Conservation (phyloP, 768 basidiomycete species). For the Lactifluus pinguis region DNA sequence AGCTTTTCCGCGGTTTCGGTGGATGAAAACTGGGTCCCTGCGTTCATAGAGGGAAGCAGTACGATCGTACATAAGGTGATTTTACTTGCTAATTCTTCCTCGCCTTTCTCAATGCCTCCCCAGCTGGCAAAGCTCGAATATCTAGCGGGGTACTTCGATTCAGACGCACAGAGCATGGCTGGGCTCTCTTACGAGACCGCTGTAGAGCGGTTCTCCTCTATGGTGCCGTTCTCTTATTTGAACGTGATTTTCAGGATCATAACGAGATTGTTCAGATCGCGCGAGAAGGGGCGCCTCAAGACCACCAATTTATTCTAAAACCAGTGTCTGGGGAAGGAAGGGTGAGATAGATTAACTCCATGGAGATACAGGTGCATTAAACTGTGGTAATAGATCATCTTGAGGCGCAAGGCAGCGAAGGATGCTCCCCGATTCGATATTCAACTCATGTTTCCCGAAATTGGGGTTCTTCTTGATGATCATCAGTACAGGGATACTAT, state of each 20-base stretch:
- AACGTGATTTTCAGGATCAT: not conserved
- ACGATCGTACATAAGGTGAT: conserved; percentile 83
- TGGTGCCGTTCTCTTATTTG: conserved; percentile 36
- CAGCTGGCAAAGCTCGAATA: conserved; percentile 83
- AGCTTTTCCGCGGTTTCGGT: conserved; percentile 87
- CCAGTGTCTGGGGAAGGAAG: conserved; percentile 94
- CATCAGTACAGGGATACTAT: conserved; percentile 92
- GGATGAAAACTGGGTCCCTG: conserved; percentile 76
- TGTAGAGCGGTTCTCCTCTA: conserved; percentile 60
- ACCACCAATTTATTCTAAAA: conserved; percentile 90
- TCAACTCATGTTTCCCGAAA: conserved; percentile 84
- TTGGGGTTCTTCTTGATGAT: conserved; percentile 84
- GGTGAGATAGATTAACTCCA: conserved; percentile 34
- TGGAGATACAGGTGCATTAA: not conserved
- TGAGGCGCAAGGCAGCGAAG: conserved; percentile 71
- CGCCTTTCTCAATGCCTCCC: conserved; percentile 1
- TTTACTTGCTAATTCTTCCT: not conserved
- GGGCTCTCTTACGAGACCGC: conserved; percentile 57
- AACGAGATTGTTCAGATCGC: conserved; percentile 35
- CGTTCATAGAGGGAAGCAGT: conserved; percentile 85
- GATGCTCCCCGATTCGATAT: conserved; percentile 80
- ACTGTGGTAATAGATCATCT: conserved; percentile 47
- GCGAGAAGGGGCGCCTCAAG: conserved; percentile 34
- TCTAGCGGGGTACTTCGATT: conserved; percentile 90
- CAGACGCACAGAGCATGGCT: conserved; percentile 75